Base-by-base conservation (phyloP, 345 rosid species). In the Psidium guajava region DNA sequence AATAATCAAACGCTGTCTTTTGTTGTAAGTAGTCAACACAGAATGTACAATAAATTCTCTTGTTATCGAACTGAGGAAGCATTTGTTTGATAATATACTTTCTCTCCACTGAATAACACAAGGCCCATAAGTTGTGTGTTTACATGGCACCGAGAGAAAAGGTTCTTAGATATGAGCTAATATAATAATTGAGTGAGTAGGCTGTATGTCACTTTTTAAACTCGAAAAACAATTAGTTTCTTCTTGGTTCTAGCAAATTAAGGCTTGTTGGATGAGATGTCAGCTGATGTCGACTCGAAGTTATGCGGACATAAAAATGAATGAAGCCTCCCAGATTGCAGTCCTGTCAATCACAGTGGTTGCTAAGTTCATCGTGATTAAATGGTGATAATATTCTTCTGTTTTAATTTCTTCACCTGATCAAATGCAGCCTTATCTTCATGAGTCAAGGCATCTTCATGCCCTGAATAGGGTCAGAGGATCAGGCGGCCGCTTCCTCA, bases 371-470 rank as follows among this genome's bases (percentile, higher is more conserved):
- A 3, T 20, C 22, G 6, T 5, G 24, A 69, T 69, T 32, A 69
- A 36, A 69, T 36, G 77, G 56, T 5, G 16, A 82, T 50, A 8
- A 24, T 82, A 52, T 52, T 28, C 21, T 36, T 51, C 24, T 44
- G 36, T 52, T 40, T 82, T 27, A 1, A 51, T 13, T 82, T 32
- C 11, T 36, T 47, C 12, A 11, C 57, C 44, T 69, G 77, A 75
- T 80, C 47, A 25, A 53, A 55, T 87, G 91, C 91, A 92, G 94
- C 93, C 94, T 6, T 92, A 91, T 82, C 93, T 91, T 74, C 94
- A 92, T 3, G 93, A 92, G 87, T 91, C 94, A n/a, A 85, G 94
- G 81, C 94, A 92, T 82, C 83, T 75, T 57, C 94, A 92, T 85
- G 94, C 94, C 4, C 44, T 91, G 55, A 92, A 87, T 44, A 86